Conservation (phyloP, 345 rosid species). For the Eucalyptus erythrocorys region DNA sequence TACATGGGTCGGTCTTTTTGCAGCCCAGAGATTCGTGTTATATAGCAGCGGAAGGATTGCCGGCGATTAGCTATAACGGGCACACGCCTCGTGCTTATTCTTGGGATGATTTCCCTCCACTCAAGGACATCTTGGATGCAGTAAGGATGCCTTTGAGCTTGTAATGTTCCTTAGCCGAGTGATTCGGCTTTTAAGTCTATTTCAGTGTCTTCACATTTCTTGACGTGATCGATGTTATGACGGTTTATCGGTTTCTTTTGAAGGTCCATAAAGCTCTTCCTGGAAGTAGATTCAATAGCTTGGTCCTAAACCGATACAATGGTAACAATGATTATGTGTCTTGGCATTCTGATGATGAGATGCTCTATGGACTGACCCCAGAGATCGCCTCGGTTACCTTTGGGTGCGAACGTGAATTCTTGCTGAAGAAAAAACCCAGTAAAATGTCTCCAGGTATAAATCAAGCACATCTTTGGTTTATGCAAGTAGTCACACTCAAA, state of each 20-base stretch:
- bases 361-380: conserved; percentile 57
- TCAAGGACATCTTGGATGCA: conserved; percentile 51
- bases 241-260: neutral
- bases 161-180: neutral
- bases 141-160: conserved; percentile 14
- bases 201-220: neutral
- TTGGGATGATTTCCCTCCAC: conserved; percentile 87
- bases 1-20: neutral
- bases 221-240: neutral
- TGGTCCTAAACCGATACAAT: conserved; percentile 66
- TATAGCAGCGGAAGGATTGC: conserved; percentile 56
- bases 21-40: conserved; percentile 87
- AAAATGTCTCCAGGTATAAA: conserved; percentile 37
- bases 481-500: neutral
- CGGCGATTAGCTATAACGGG: conserved; percentile 55
- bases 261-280: conserved; percentile 69
- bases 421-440: conserved; percentile 47
- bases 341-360: conserved; percentile 94
- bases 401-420: conserved; percentile 83
- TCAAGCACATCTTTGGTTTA: neutral
- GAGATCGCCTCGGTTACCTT: conserved; percentile 81
- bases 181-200: neutral
- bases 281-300: conserved; percentile 77
- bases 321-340: conserved; percentile 67
- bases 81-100: conserved; percentile 53